Percentiles rank a stretch among this genome's conserved stretches.
Conservation (phyloP, 192 early-diverging fungal species). For the Paraglomus brasilianum region DNA sequence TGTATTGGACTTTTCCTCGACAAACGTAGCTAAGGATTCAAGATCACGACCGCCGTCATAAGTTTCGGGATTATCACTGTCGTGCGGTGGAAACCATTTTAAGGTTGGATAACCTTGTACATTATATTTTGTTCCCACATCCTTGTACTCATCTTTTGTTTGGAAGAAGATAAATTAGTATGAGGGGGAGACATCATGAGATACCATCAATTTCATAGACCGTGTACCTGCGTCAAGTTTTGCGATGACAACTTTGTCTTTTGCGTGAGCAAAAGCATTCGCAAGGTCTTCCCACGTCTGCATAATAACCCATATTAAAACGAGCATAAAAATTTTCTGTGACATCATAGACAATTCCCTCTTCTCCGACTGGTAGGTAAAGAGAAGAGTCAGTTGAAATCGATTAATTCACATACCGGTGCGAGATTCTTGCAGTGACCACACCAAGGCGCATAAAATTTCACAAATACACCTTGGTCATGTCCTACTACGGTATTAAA, state of each 20-base stretch:
- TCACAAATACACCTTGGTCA: constrained; percentile 87
- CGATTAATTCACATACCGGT: constrained; percentile 35
- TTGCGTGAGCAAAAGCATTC: constrained; percentile 67
- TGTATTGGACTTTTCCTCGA: constrained; percentile 80
- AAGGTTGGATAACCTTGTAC: constrained; percentile 87
- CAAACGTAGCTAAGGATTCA: constrained; percentile 70
- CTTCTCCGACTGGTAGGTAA: no score
- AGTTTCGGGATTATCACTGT: constrained; percentile 67
- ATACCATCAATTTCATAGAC: neutral
- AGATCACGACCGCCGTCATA: constrained; percentile 84
- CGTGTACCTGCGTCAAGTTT: constrained; percentile 67
- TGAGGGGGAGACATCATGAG: constrained; percentile 34
- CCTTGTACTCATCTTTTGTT: constrained; percentile 77
- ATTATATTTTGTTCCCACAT: constrained; percentile 73
- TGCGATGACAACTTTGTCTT: constrained; percentile 82
- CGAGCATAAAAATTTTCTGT: neutral
- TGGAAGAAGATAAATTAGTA: constrained; percentile 36
- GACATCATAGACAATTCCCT: no score
- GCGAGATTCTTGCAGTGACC: constrained; percentile 78
- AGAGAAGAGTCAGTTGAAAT: no score
- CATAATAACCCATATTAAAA: constrained; percentile 4
- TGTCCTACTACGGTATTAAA: constrained; percentile 71
- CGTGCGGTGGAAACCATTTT: constrained; percentile 91
- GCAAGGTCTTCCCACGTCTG: constrained; percentile 81
- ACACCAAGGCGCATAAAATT: constrained; percentile 92